Percentiles rank a stretch among this genome's conserved stretches.
These are phyloP conservation scores for Sphagnum magellanicum DNA, from an alignment of 228 moss, liverwort and hornwort species.

Conservation along the genomic window DNA sequence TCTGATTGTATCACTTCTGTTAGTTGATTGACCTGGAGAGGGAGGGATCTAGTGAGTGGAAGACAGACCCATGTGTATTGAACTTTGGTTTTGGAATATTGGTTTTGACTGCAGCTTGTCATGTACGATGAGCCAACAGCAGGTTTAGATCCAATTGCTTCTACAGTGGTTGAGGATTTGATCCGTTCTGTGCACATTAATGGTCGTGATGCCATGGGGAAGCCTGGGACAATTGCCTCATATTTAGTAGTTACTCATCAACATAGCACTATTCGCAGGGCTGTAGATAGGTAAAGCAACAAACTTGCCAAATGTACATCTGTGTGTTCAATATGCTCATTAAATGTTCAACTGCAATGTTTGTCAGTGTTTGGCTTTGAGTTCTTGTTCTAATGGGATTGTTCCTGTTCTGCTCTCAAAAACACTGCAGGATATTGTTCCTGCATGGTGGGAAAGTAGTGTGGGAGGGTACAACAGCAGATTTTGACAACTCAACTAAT, in stretches of 20 bases:
- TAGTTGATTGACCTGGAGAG: too few species aligned
- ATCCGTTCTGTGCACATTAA: constrained; percentile 91
- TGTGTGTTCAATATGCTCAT: neutral
- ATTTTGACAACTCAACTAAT: constrained; percentile 77
- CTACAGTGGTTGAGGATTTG: constrained; percentile 94
- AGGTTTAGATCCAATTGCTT: constrained; percentile 93
- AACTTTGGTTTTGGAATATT: too few species aligned
- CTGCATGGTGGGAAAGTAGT: constrained; percentile 84
- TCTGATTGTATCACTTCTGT: too few species aligned
- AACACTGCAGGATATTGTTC: constrained; percentile 62
- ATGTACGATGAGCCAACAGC: constrained; percentile 98
- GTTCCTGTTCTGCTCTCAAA: too few species aligned
- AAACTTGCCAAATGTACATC: neutral
- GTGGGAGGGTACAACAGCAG: constrained; percentile 80
- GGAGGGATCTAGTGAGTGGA: too few species aligned
- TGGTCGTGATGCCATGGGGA: constrained; percentile 82
- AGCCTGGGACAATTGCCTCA: constrained; percentile 86
- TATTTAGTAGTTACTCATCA: constrained; percentile 98
- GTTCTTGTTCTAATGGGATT: too few species aligned
- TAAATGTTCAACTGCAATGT: neutral
- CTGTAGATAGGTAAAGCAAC: constrained; percentile 73
- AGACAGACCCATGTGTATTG: too few species aligned
- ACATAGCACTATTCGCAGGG: constrained; percentile 90
- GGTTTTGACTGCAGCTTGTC: constrained; percentile 53
- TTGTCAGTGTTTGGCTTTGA: neutral